Evolutionary conservation across 441 rosid species (phyloP), one percentile per base, ranked within the genome.

Genomic region (Pelargonium myrrhifolium): DNA sequence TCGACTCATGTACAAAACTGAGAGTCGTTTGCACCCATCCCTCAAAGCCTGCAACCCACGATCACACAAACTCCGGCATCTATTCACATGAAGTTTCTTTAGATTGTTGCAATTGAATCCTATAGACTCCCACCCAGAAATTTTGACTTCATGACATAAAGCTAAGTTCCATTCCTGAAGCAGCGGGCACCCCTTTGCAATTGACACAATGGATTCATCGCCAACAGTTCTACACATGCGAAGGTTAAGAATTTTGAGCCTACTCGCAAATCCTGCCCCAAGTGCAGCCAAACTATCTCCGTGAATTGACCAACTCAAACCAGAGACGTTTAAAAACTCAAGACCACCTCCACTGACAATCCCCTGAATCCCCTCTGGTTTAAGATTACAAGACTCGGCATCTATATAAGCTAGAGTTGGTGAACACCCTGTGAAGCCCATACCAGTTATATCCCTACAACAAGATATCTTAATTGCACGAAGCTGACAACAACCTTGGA

Each of bases 291-390:
- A 64, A 20, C 79, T 82, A 71, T 73, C 74, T 53, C 74, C 78
- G 15, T 20, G 45, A 47, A 77, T 73, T 18, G 42, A 55, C 65
- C 70, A 68, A 72, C 67, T 71, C 9, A 76, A 5, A 18, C 81
- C 68, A 56, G 86, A 73, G 4, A 89, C 45, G 58, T 87, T 81
- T 15, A 90, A 73, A 77, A 77, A 82, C 79, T 85, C 85, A n/a
- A 90, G 77, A 67, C 98, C 93, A 0, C 93, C 88, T 42, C 97
- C 93, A 53, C 97, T 83, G 42, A 89, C 79, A 39, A 89, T 87
- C 35, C 78, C 89, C 6, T 28, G 53, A 58, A 89, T 68, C 64
- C 97, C 94, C 56, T 83, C 77, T 0, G 83, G 81, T 24, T 77
- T 76, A 69, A 93, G 82, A 69, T 72, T 75, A 77, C 93, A 87